Evolutionary conservation across 1,139 yeast genomes (phyloP), one percentile per base, ranked within the genome.

Genomic region (Pneumocystis canis): DNA sequence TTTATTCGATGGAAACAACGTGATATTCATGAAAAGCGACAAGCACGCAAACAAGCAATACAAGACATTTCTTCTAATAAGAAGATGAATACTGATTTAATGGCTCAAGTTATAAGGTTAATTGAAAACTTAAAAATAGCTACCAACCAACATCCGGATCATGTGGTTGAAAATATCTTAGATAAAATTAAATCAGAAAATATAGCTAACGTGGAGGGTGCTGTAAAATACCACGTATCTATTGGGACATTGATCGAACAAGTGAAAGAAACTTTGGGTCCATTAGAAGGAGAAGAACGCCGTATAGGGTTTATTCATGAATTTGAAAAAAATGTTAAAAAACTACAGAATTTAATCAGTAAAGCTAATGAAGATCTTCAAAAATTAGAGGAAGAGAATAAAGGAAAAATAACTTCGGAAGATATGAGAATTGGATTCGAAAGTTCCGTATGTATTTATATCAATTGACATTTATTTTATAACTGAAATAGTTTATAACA

Each of bases 1-100:
- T 90, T 94, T 70, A 88, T 94, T 70, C 83, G 84, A 66, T 92
- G 97, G 98, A 92, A 89, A 73, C 99, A 94, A 75, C 85, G 96
- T 71, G 96, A 90, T 70, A 92, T 94, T 68, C 98, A 92, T 73
- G 97, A 90, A 72, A 86, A 90, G 75, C 84, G 99, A 66, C 82
- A 80, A 59, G 88, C 87, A 72, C 77, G 95, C 72, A 87, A 87
- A 71, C 77, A 76, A 58, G 92, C 90, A 70, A 85, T 89, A 72
- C 82, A 82, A 67, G 83, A 87, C 39, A 78, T 90, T 62, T 83
- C 85, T 68, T 80, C 87, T 18, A 96, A 89, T 71, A 74, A 77
- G 63, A 81, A 80, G 64, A 89, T 90, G 90, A 92, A 92, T 72
- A 78, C 79, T 14, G 84, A 84, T 67, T 77, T 92, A 68, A 84